Evolutionary conservation across 2,329 filamentous ascomycete genomes (phyloP).

Genomic region (Penicillium corylophilum): DNA sequence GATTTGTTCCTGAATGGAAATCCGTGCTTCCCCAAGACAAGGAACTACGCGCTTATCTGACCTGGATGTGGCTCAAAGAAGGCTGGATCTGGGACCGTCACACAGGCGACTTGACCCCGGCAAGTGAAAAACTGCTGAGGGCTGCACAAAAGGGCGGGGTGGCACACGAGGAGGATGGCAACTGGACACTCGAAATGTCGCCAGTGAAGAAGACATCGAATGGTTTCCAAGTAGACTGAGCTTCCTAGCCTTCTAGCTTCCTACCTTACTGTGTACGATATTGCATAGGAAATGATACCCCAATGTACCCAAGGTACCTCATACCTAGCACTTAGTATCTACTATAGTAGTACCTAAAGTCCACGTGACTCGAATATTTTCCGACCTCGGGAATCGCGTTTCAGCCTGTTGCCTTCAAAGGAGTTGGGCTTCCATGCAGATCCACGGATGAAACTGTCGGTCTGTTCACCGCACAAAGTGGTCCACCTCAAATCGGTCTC

Average conservation of each 20-base stretch:
- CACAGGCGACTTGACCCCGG: conserved; percentile 57
- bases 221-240: conserved; percentile 21
- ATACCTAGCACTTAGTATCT: too few species aligned
- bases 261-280: not conserved
- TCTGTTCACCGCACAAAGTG: conserved; percentile 15
- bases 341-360: too few species aligned
- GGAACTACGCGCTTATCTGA: conserved; percentile 79
- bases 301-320: not conserved
- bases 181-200: conserved; percentile 38
- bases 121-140: conserved; percentile 40
- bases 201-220: conserved; percentile 33
- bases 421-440: conserved; percentile 32
- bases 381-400: conserved; percentile 1
- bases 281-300: conserved; percentile 9
- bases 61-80: conserved; percentile 90
- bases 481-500: conserved; percentile 1
- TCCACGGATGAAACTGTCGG: conserved; percentile 19
- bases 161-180: conserved; percentile 42
- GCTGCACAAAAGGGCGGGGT: conserved; percentile 42
- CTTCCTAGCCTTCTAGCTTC: too few species aligned
- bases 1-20: conserved; percentile 88
- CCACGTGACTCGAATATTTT: not conserved
- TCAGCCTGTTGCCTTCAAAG: conserved; percentile 7
- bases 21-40: conserved; percentile 80
- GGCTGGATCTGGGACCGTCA: conserved; percentile 77